phyloP scores from a whole-genome alignment of 208 protist species.

The Histomonas meleagridis region DNA sequence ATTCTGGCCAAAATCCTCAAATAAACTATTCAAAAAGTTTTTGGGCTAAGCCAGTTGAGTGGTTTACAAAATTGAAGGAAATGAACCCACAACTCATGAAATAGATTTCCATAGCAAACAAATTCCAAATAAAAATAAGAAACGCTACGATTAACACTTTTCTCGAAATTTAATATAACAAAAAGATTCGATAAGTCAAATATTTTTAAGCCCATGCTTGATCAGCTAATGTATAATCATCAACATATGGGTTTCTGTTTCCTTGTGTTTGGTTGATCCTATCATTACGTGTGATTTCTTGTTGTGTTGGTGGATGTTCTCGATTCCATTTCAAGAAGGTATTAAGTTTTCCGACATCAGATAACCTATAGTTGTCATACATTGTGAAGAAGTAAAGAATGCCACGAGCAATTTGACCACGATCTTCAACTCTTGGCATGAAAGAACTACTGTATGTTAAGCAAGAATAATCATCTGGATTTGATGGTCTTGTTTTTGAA shows the following conservation, averaged over 20 bases:
- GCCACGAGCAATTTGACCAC: not conserved
- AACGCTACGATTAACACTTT: too few species aligned
- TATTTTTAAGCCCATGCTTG: too few species aligned
- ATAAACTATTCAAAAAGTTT: too few species aligned
- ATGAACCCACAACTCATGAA: too few species aligned
- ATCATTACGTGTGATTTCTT: not conserved
- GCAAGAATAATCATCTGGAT: not conserved
- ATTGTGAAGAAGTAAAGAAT: constrained; percentile 8
- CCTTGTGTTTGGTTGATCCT: not conserved
- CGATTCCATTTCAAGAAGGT: not conserved
- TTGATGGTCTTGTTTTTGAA: not conserved
- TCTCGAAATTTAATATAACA: too few species aligned
- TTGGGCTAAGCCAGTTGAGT: too few species aligned
- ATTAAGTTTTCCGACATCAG: not conserved
- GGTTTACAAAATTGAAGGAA: too few species aligned
- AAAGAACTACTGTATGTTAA: not conserved
- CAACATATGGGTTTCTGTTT: not conserved
- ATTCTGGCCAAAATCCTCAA: too few species aligned
- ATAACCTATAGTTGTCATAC: not conserved
- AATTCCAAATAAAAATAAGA: too few species aligned
- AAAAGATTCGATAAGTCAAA: too few species aligned
- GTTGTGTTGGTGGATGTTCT: not conserved
- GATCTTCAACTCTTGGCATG: not conserved
- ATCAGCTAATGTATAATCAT: not conserved
- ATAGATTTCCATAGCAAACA: too few species aligned